Conservation (phyloP, 2,329 filamentous ascomycete species). For the Drechslera avenae region DNA sequence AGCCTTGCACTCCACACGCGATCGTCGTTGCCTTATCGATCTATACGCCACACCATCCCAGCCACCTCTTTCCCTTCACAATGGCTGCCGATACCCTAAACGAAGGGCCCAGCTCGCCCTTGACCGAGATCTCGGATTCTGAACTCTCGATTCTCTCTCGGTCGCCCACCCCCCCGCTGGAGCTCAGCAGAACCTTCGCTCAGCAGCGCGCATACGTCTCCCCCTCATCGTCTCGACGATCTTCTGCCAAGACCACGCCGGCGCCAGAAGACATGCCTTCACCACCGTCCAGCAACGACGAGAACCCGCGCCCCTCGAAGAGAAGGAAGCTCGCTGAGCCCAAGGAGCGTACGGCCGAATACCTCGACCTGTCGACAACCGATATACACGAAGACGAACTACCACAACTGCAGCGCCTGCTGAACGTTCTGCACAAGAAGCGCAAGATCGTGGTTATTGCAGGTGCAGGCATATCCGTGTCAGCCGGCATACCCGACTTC, state of each 20-base stretch:
- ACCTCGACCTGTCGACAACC: conserved; percentile 70
- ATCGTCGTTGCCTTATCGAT: conserved; percentile 21
- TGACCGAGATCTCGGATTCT: conserved; percentile 48
- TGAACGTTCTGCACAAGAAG: conserved; percentile 79
- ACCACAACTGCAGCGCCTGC: conserved; percentile 69
- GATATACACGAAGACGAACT: conserved; percentile 62
- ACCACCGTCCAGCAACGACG: conserved; percentile 57
- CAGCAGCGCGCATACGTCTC: conserved; percentile 41
- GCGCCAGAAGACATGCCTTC: conserved; percentile 53
- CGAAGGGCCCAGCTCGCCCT: conserved; percentile 45
- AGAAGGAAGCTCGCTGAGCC: conserved; percentile 65
- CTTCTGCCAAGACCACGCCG: conserved; percentile 54
- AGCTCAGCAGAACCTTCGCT: conserved; percentile 38
- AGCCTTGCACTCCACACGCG: conserved; percentile 15
- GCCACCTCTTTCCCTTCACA: conserved; percentile 20
- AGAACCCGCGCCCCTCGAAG: conserved; percentile 74
- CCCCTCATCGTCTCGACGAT: conserved; percentile 53
- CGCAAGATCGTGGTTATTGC: conserved; percentile 97
- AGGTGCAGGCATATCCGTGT: conserved; percentile 94
- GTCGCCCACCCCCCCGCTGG: conserved; percentile 42
- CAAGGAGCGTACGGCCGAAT: conserved; percentile 77
- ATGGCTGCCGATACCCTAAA: conserved; percentile 34
- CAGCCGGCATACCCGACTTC: conserved; percentile 96
- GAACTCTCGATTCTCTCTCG: conserved; percentile 36
- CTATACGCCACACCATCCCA: conserved; percentile 7